Base-by-base conservation (phyloP, 352 stramenopile species). In the Pythium periplocum region DNA sequence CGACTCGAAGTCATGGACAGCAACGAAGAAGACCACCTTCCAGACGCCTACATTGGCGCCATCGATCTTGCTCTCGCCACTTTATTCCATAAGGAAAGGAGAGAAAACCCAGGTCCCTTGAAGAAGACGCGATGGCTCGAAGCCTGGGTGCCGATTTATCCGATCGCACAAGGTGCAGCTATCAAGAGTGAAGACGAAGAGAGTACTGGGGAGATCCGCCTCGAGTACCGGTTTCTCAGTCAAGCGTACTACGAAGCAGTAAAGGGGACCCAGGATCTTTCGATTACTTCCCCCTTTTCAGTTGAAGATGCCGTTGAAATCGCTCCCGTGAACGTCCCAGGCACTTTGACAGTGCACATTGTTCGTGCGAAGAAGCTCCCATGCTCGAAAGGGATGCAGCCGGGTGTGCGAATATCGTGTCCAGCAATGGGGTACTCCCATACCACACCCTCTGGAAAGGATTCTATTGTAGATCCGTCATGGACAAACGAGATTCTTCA, bases 21-120 rank as follows among this genome's bases (percentile, higher is more conserved):
- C 40, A 79, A 79, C 48, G 68, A 81, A 66, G 73, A 84, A 61
- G 70, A 81, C n/a, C 62, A 78, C 39, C 44, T 81, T 4, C 62
- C 70, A 2, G 71, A 81, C 36, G 70, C 61, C 10, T 62, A 67
- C 6, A 81, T 84, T n/a, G 70, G 73, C 6, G 44, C 47, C 0
- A 47, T 73, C 17, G 58, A 62, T 12, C 54, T 81, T 26, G 68
- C 68, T 17, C 17, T 71, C 1, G 41, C 47, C 2, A 68, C 66
- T 34, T 46, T 81, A 4, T 71, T 81, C 36, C 57, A 42, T 5
- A 53, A 66, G 7, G 50, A 63, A 47, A 4, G 62, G 1, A 40
- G 8, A 3, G 4, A 11, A 2, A 43, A 30, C 41, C 26, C 35
- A 8, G 32, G 4, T 9, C 31, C 48, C 30, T 32, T 12, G 6